These are phyloP conservation scores for Cornus controversa DNA, from an alignment of 148 eudicot genomes.

Conservation along the genomic window DNA sequence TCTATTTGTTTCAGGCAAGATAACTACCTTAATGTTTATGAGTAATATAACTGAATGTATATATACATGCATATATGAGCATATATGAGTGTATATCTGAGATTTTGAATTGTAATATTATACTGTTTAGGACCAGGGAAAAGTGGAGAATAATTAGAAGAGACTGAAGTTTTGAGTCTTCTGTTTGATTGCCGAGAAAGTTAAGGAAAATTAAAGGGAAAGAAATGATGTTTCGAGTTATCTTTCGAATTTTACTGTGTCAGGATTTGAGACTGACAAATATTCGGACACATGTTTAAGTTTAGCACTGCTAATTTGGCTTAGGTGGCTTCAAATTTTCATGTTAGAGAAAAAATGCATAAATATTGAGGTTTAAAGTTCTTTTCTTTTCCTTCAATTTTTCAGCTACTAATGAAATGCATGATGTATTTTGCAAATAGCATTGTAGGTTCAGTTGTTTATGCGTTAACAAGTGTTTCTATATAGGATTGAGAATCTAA, in stretches of 20 bases:
- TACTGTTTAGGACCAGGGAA: not conserved
- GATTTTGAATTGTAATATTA: too few relatives aligned
- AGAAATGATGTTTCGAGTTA: not conserved
- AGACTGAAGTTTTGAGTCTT: not conserved
- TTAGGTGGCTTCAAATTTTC: not conserved
- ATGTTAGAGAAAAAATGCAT: not conserved
- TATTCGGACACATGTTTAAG: not conserved
- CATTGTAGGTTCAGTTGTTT: not conserved
- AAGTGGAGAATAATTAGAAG: not conserved
- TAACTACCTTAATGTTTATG: not conserved
- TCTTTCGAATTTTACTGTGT: too few relatives aligned
- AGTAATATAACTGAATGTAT: too few relatives aligned
- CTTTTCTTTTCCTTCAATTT: not conserved
- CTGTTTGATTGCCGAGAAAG: slow-evolving; percentile 2
- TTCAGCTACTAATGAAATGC: not conserved
- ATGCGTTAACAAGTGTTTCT: too few relatives aligned
- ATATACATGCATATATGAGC: not conserved
- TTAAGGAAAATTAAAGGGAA: not conserved
- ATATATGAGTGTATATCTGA: not conserved
- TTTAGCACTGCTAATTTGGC: not conserved
- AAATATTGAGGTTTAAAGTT: not conserved
- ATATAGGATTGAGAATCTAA: not conserved
- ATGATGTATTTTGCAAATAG: not conserved
- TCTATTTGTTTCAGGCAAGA: slow-evolving; percentile 69
- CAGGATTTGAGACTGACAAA: too few relatives aligned